Base-by-base conservation (phyloP, 345 rosid species). In the Arabidopsis thaliana region DNA sequence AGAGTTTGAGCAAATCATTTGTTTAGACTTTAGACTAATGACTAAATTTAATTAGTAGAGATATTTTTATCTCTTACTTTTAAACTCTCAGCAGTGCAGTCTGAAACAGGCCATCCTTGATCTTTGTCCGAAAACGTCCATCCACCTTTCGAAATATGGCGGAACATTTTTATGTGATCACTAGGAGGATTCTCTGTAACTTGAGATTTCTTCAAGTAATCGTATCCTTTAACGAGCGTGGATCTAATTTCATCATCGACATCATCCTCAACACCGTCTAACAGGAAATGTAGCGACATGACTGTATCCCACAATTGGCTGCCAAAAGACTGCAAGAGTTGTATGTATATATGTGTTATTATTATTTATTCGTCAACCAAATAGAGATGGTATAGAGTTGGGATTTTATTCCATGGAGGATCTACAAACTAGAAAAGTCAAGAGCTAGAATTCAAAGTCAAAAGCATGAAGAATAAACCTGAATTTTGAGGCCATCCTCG, bases 101-200 rank as follows among this genome's bases (percentile, higher is more conserved):
- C 93, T 16, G 93, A 89, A 53, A 87, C 83, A 67, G 85, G 86
- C 91, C 88, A 89, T 24, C 93, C 93, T 23, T 89, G 91, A 69
- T 87, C 93, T 78, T 87, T 85, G 70, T 81, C 88, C 0, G 91
- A 84, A 75, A 89, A 89, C 10, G 89, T 84, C 93, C 93, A 89
- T 3, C 89, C 75, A 28, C 93, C 93, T 78, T 89, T 89, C 0
- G 86, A 78, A 38, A 86, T 80, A 38, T 88, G 85, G 3, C 91
- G 79, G 25, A 76, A 79, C 90, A 84, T 87, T 70, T 75, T 71
- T 45, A 59, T 77, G 41, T 81, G 83, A 65, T 88, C 84, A 6
- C 91, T 86, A 0, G 83, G 71, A 55, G 91, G 89, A 53, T 86
- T 82, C 37, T 83, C 79, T 69, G 55, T 58, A 20, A 83, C 65